These are phyloP conservation scores for Erodium maritimum DNA, from an alignment of 345 rosid genomes.

Conservation along the genomic window DNA sequence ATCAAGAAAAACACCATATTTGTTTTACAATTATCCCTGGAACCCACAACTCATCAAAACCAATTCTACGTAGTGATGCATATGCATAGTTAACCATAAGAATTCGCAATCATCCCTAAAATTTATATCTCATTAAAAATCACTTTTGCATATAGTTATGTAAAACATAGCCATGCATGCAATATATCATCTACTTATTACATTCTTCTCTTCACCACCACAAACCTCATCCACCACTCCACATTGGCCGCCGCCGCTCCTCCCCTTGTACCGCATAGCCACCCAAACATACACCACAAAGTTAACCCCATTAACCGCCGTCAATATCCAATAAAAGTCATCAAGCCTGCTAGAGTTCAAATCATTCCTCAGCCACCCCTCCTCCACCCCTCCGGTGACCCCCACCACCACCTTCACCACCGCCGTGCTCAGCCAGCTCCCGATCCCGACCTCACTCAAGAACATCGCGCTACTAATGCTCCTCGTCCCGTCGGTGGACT, in stretches of 20 bases:
- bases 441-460: conserved; percentile 37
- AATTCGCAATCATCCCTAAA: too few relatives aligned
- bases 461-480: conserved; percentile 43
- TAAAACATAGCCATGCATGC: too few relatives aligned
- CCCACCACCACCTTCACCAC: conserved; percentile 28
- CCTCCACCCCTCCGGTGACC: conserved; percentile 31
- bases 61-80: too few relatives aligned
- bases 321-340: conserved; percentile 35
- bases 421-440: conserved; percentile 36
- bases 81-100: too few relatives aligned
- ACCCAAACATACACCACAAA: conserved; percentile 24
- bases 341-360: conserved; percentile 34
- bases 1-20: too few relatives aligned
- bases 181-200: too few relatives aligned
- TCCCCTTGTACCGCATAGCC: conserved; percentile 24
- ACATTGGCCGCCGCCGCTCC: conserved; percentile 1
- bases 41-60: too few relatives aligned
- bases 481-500: conserved; percentile 51
- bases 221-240: neutral
- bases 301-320: conserved; percentile 27
- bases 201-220: too few relatives aligned
- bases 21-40: too few relatives aligned
- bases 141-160: too few relatives aligned
- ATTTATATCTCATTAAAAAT: too few relatives aligned
- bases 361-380: conserved; percentile 37